These are phyloP conservation scores for Ophiosphaerella korrae DNA, from an alignment of 2,329 filamentous ascomycete genomes.

Conservation along the genomic window DNA sequence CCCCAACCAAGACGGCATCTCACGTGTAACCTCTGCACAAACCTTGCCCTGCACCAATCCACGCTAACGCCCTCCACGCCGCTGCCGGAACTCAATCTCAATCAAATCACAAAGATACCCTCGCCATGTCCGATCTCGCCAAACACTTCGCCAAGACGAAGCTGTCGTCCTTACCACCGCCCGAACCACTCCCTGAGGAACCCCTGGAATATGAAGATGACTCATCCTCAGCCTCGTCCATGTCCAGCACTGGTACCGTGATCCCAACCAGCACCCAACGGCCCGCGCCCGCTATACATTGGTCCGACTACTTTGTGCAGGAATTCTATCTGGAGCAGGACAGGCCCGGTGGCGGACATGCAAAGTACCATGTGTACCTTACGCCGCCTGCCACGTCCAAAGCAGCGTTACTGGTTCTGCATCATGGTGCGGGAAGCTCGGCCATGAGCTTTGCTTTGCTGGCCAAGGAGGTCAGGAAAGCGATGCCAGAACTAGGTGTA, in stretches of 20 bases:
- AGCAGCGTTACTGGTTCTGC: slow-evolving; percentile 86
- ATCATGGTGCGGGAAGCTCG: slow-evolving; percentile 93
- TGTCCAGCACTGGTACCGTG: slow-evolving; percentile 90
- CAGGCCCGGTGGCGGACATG: slow-evolving; percentile 43
- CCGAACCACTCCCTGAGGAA: slow-evolving; percentile 54
- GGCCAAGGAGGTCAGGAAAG: slow-evolving; percentile 74
- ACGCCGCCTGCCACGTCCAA: slow-evolving; percentile 71
- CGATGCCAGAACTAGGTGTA: slow-evolving; percentile 79
- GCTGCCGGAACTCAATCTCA: background rate
- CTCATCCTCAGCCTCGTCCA: slow-evolving; percentile 70
- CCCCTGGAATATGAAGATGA: slow-evolving; percentile 58
- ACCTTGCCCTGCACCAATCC: background rate
- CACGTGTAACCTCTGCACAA: background rate
- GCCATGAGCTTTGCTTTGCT: slow-evolving; percentile 89
- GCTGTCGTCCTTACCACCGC: slow-evolving; percentile 65
- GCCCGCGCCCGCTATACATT: slow-evolving; percentile 66
- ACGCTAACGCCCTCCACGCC: slow-evolving; percentile 1
- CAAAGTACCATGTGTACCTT: slow-evolving; percentile 84
- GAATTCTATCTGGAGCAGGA: slow-evolving; percentile 73
- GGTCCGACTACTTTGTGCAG: slow-evolving; percentile 89
- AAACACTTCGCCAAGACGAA: slow-evolving; percentile 79
- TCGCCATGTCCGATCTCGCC: slow-evolving; percentile 78
- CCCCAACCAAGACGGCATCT: background rate
- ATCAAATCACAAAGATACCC: slow-evolving; percentile 3
- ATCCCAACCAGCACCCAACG: slow-evolving; percentile 76